phyloP scores from a whole-genome alignment of 2,329 filamentous ascomycete genomes.

The Apiospora aurea region DNA sequence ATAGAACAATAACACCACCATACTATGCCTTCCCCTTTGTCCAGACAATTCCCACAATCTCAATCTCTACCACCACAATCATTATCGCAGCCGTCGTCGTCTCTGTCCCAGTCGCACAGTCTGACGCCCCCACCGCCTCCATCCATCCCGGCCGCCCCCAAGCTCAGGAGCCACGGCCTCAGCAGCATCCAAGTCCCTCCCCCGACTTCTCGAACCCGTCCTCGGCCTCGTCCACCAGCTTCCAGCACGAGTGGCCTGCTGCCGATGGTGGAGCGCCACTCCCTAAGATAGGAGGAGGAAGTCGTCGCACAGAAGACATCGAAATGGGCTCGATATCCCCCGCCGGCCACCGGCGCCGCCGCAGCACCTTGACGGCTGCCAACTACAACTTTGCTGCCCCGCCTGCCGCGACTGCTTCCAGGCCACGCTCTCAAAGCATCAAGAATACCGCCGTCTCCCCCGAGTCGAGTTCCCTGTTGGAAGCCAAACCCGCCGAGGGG shows the following conservation, averaged over 20 bases:
- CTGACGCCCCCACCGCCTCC: slow-evolving; percentile 22
- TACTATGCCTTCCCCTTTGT: slow-evolving; percentile 29
- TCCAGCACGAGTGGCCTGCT: slow-evolving; percentile 40
- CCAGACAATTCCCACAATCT: slow-evolving; percentile 22
- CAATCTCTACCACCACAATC: slow-evolving; percentile 8
- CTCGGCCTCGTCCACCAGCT: slow-evolving; percentile 44
- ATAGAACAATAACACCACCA: slow-evolving; percentile 19
- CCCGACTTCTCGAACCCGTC: slow-evolving; percentile 40
- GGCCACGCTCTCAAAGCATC: slow-evolving; percentile 38
- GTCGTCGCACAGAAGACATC: slow-evolving; percentile 50
- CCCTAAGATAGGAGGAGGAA: slow-evolving; percentile 34
- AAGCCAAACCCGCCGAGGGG: slow-evolving; percentile 43
- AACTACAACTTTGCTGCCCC: slow-evolving; percentile 27
- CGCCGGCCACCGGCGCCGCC: slow-evolving; percentile 60
- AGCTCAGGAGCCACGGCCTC: slow-evolving; percentile 30
- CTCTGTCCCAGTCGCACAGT: slow-evolving; percentile 17
- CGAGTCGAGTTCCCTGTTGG: not conserved
- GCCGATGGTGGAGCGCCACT: slow-evolving; percentile 37
- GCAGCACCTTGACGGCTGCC: slow-evolving; percentile 60
- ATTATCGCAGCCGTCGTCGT: not conserved
- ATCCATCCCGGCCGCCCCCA: not conserved
- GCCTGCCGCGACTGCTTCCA: slow-evolving; percentile 36
- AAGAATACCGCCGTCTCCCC: slow-evolving; percentile 35
- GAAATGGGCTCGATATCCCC: slow-evolving; percentile 62
- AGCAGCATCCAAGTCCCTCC: slow-evolving; percentile 34